A percentile compares a stretch with the other conserved stretches of the same genome.
These are phyloP conservation scores for Suillus paluster DNA, from an alignment of 768 basidiomycete species.

Conservation along the genomic window DNA sequence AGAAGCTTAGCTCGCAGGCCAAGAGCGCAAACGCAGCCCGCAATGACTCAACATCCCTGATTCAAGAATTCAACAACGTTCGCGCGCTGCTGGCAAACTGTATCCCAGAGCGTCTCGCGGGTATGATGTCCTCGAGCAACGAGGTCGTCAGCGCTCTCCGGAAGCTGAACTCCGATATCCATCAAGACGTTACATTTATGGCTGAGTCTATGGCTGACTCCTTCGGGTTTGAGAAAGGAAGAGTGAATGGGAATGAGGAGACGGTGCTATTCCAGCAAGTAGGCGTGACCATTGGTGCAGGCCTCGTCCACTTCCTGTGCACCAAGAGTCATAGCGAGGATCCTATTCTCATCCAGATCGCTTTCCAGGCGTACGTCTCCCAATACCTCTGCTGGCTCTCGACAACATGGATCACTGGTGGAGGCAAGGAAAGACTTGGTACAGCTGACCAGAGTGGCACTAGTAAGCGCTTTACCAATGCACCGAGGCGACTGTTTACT, in stretches of 20 bases:
- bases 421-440: constrained; percentile 37
- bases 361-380: constrained; percentile 36
- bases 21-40: constrained; percentile 26
- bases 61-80: constrained; percentile 26
- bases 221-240: constrained; percentile 33
- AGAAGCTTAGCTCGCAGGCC: constrained; percentile 22
- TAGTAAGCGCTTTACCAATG: background rate
- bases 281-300: constrained; percentile 22
- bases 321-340: constrained; percentile 36
- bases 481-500: background rate
- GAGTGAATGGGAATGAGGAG: constrained; percentile 25
- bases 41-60: constrained; percentile 32
- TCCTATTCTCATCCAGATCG: constrained; percentile 42
- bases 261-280: constrained; percentile 19
- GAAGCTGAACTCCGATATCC: constrained; percentile 51
- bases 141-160: constrained; percentile 51
- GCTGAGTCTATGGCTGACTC: constrained; percentile 52
- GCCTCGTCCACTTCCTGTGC: constrained; percentile 31
- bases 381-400: constrained; percentile 33
- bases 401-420: constrained; percentile 33
- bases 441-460: constrained; percentile 30
- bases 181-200: constrained; percentile 51
- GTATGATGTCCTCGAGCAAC: constrained; percentile 41
- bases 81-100: background rate
- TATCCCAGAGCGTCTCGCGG: constrained; percentile 47